Evolutionary conservation across 2,329 filamentous ascomycete species (phyloP).

Genomic region (Cryoendolithus antarcticus): DNA sequence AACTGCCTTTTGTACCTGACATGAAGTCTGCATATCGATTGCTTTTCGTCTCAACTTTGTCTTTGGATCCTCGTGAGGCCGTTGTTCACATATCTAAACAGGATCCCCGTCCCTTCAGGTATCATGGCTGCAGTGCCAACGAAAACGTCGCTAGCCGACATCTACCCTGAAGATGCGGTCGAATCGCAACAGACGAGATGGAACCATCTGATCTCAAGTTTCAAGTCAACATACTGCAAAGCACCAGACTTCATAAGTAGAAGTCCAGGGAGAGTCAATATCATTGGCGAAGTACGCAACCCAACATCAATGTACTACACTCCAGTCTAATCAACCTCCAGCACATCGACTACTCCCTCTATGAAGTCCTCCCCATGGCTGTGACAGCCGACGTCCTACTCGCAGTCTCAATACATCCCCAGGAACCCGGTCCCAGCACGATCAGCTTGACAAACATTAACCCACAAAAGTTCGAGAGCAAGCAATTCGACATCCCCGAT

Average conservation of each 20-base stretch:
- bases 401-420: slow-evolving; percentile 53
- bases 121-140: slow-evolving; percentile 43
- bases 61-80: too few relatives aligned
- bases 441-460: slow-evolving; percentile 74
- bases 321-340: slow-evolving; percentile 12
- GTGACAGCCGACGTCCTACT: slow-evolving; percentile 84
- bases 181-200: slow-evolving; percentile 59
- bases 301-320: not conserved
- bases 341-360: slow-evolving; percentile 97
- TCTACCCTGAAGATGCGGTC: slow-evolving; percentile 68
- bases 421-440: slow-evolving; percentile 42
- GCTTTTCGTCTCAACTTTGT: too few relatives aligned
- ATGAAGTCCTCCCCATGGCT: slow-evolving; percentile 90
- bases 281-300: slow-evolving; percentile 64
- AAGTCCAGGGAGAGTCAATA: slow-evolving; percentile 90
- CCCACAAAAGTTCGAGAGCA: slow-evolving; percentile 59
- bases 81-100: too few relatives aligned
- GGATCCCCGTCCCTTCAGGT: too few relatives aligned
- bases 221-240: slow-evolving; percentile 57
- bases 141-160: slow-evolving; percentile 61
- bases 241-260: slow-evolving; percentile 70
- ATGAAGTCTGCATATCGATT: too few relatives aligned
- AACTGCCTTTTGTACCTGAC: too few relatives aligned
- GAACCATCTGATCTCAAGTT: slow-evolving; percentile 58
- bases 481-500: slow-evolving; percentile 60